Base-by-base conservation (phyloP, 2,329 filamentous ascomycete genomes). In the Neonectria ditissima region DNA sequence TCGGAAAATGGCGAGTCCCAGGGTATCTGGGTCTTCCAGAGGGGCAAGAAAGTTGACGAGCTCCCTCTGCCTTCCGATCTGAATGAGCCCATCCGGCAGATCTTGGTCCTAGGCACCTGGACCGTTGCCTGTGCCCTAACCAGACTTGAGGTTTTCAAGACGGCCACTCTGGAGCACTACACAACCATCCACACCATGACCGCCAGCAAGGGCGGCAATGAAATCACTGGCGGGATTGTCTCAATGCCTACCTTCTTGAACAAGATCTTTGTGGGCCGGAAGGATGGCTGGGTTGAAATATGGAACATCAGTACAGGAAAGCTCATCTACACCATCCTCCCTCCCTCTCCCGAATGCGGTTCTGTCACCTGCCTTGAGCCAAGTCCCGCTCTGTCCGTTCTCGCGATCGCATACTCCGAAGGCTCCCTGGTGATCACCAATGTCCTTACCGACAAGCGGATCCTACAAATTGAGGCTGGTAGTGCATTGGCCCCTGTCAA, bases 281-380 rank as follows among this genome's bases (percentile, higher is more conserved):
- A 87, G 67, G 94, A 99, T 77, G 96, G 96, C 7, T 91, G 90
- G 78, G 90, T 97, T 9, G 96, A 99, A 75, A 97, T 99, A 54
- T 99, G 96, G 95, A 99, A 99, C 75, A 83, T 99, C 65, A 97
- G 92, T 76, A 97, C 93, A 4, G 94, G 88, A 51, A 97, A 97
- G 78, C 84, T 97, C 57, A 88, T 99, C 28, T 97, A 97, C 78
- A 97, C 94, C 2, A 90, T 99, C 55, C 82, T 96, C 14, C 92
- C 96, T 1, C 90, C 92, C 0, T 86, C 87, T 9, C 83, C 90
- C 2, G 85, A 89, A 55, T 91, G 88, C 70, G 95, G 94, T 50
- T 85, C 91, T 14, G 92, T 98, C n/a, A 97, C 93, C 6, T 93
- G 93, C 44, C 82, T 99, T 54, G 89, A 97, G 69, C 91, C 95